Evolutionary conservation across 495 filamentous ascomycete genomes (phyloP).

Genomic region (Xylaria nigripes): DNA sequence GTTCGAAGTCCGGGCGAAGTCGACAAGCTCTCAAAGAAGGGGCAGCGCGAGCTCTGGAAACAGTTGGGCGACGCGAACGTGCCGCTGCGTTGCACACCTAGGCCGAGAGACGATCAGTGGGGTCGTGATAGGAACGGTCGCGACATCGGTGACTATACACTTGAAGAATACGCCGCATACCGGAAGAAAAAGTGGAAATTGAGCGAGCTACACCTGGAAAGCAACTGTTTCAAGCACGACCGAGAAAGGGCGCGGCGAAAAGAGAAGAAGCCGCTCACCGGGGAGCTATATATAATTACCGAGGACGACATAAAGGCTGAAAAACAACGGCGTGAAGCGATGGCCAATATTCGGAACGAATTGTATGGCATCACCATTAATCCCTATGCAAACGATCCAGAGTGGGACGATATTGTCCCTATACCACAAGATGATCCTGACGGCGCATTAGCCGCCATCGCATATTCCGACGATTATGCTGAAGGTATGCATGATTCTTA

Average conservation of each 20-base stretch:
- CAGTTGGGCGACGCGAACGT: conserved; percentile 37
- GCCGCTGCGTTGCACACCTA: conserved; percentile 28
- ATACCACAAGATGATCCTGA: conserved; percentile 77
- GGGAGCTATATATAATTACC: conserved; percentile 20
- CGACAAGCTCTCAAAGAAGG: conserved; percentile 30
- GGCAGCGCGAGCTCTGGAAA: conserved; percentile 44
- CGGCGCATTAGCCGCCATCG: conserved; percentile 74
- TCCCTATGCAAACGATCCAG: conserved; percentile 57
- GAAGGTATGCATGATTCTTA: conserved; percentile 52
- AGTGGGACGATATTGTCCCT: conserved; percentile 77
- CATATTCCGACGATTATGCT: conserved; percentile 76
- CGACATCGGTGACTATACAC: conserved; percentile 31
- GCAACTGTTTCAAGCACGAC: conserved; percentile 22
- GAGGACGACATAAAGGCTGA: conserved; percentile 41
- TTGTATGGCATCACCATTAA: conserved; percentile 37
- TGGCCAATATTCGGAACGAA: conserved; percentile 33
- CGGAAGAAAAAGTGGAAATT: conserved; percentile 22
- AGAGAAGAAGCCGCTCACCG: conserved; percentile 4
- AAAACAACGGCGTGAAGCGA: conserved; percentile 32
- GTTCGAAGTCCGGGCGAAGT: conserved; percentile 23
- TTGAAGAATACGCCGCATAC: conserved; percentile 31
- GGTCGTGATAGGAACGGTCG: conserved; percentile 36
- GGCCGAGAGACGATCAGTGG: conserved; percentile 26
- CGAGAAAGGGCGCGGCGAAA: conserved; percentile 20
- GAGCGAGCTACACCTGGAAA: conserved; percentile 21